Conservation (phyloP, 495 filamentous ascomycete genomes). For the Penicillium desertorum region DNA sequence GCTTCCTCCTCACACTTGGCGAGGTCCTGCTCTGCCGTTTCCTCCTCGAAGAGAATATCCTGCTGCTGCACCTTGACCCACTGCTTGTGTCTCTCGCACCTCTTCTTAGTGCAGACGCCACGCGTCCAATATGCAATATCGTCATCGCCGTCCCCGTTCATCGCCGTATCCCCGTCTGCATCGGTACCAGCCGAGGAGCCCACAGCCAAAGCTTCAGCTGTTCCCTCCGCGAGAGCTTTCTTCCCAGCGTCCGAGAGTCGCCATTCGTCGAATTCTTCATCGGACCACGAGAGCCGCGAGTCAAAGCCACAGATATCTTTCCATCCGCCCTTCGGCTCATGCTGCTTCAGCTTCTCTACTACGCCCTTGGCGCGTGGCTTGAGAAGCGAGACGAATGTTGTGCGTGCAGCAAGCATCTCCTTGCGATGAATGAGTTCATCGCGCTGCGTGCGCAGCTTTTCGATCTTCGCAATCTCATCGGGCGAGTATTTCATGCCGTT, state of each 20-base stretch:
- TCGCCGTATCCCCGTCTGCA: constrained; percentile 39
- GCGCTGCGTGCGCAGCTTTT: constrained; percentile 42
- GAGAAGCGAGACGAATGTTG: constrained; percentile 44
- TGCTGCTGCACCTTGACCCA: constrained; percentile 55
- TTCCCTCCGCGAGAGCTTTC: constrained; percentile 44
- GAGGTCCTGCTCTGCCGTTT: constrained; percentile 42
- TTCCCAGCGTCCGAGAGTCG: constrained; percentile 41
- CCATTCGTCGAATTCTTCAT: constrained; percentile 62
- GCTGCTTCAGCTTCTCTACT: constrained; percentile 47
- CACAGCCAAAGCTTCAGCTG: constrained; percentile 37
- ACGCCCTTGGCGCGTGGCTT: constrained; percentile 45
- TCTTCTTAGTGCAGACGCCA: constrained; percentile 54
- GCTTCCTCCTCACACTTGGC: constrained; percentile 47
- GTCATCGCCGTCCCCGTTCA: constrained; percentile 33
- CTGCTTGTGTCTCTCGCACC: constrained; percentile 52
- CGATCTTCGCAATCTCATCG: constrained; percentile 43
- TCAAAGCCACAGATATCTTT: constrained; percentile 71
- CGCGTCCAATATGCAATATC: constrained; percentile 35
- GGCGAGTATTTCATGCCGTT: constrained; percentile 38
- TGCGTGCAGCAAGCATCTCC: constrained; percentile 47
- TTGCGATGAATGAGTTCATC: constrained; percentile 41
- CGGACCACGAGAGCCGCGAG: constrained; percentile 57
- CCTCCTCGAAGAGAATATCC: constrained; percentile 49
- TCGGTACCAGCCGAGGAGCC: constrained; percentile 34
- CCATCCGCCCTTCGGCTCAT: constrained; percentile 52